These are phyloP conservation scores for Leishmania guyanensis DNA, from an alignment of 208 protist genomes.

Conservation along the genomic window DNA sequence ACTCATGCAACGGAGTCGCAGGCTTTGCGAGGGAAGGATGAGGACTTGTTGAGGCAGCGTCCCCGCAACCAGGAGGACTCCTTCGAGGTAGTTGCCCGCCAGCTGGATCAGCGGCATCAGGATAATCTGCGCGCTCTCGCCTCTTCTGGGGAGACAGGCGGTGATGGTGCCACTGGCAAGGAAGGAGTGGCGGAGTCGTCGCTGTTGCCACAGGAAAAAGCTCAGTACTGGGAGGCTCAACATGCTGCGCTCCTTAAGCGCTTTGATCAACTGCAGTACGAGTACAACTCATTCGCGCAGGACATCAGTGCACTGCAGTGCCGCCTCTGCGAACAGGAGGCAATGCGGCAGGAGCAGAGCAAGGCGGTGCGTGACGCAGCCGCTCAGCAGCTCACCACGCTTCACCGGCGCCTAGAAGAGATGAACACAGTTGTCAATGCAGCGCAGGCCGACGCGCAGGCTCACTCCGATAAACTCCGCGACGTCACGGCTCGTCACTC, in stretches of 20 bases:
- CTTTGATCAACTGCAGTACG: slow-evolving; percentile 51
- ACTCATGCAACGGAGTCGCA: slow-evolving; percentile 10
- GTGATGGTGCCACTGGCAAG: neutral
- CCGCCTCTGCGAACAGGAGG: slow-evolving; percentile 26
- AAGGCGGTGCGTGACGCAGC: slow-evolving; percentile 24
- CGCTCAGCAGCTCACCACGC: slow-evolving; percentile 28
- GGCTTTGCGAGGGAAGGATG: slow-evolving; percentile 9
- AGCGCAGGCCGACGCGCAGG: slow-evolving; percentile 33
- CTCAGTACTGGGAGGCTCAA: slow-evolving; percentile 35
- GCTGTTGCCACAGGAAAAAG: neutral
- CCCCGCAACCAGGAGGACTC: slow-evolving; percentile 22
- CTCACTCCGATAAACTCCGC: slow-evolving; percentile 17
- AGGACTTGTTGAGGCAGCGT: slow-evolving; percentile 22
- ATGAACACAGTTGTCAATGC: slow-evolving; percentile 34
- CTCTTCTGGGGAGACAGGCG: neutral
- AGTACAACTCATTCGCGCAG: slow-evolving; percentile 41
- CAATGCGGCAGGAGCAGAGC: slow-evolving; percentile 23
- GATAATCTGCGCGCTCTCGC: slow-evolving; percentile 13
- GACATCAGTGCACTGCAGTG: slow-evolving; percentile 33
- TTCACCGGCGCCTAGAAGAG: slow-evolving; percentile 34
- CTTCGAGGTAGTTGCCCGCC: slow-evolving; percentile 16
- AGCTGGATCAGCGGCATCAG: slow-evolving; percentile 36
- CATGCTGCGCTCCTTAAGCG: slow-evolving; percentile 39
- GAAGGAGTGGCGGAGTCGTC: neutral
- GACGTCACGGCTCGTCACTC: slow-evolving; percentile 9